phyloP scores from a whole-genome alignment of 1,284 basidiomycete genomes.

The Boletus sp. region DNA sequence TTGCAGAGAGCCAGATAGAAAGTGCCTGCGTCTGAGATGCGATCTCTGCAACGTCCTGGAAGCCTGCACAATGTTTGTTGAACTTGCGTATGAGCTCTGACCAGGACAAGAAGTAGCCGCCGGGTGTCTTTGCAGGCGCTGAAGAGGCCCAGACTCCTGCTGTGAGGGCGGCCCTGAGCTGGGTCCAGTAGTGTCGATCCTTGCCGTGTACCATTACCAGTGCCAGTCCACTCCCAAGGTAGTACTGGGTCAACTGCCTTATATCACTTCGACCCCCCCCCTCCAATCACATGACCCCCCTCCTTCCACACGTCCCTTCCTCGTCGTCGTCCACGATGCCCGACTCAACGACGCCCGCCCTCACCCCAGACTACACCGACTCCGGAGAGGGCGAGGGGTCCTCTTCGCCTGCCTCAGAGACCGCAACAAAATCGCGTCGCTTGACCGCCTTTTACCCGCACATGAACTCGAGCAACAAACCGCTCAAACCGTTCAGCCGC shows the following conservation, averaged over 20 bases:
- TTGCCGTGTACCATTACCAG: conserved; percentile 38
- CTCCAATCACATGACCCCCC: neutral
- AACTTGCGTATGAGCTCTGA: conserved; percentile 81
- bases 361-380: conserved; percentile 51
- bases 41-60: conserved; percentile 57
- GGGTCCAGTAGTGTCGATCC: conserved; percentile 69
- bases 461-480: conserved; percentile 64
- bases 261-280: conserved; percentile 2
- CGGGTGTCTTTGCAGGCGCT: conserved; percentile 59
- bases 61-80: conserved; percentile 76
- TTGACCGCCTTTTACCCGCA: conserved; percentile 74
- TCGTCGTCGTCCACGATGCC: conserved; percentile 30
- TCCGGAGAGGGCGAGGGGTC: conserved; percentile 35
- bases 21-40: conserved; percentile 64
- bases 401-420: conserved; percentile 22
- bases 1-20: conserved; percentile 52
- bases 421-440: conserved; percentile 39
- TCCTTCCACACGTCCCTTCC: neutral
- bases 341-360: conserved; percentile 41
- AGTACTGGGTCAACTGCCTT: neutral
- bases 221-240: neutral
- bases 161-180: conserved; percentile 62
- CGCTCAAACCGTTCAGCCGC: conserved; percentile 75
- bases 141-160: conserved; percentile 64
- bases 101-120: conserved; percentile 64